Conservation (phyloP, 805 yeast species). For the Nakazawaea molendinolei region DNA sequence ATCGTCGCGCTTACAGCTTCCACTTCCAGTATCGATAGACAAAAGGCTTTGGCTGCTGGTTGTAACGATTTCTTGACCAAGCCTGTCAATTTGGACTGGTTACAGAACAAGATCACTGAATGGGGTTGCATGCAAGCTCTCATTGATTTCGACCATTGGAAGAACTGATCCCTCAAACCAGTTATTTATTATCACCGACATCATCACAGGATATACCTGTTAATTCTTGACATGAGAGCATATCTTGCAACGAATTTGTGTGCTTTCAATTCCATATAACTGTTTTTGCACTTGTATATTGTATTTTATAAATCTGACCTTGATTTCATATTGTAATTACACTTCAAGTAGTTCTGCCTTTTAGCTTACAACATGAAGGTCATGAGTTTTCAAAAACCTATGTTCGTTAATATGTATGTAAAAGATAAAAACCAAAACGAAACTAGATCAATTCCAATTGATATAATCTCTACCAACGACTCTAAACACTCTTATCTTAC, state of each 20-base stretch:
- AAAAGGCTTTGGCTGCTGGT: slow-evolving; percentile 92
- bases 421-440: too few relatives aligned
- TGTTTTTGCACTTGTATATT: neutral
- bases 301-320: neutral
- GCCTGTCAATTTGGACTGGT: slow-evolving; percentile 93
- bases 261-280: neutral
- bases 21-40: slow-evolving; percentile 75
- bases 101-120: slow-evolving; percentile 86
- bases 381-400: too few relatives aligned
- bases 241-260: too few relatives aligned
- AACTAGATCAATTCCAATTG: slow-evolving; percentile 43
- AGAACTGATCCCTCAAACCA: slow-evolving; percentile 30
- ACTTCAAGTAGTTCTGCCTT: too few relatives aligned
- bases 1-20: slow-evolving; percentile 96
- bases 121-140: slow-evolving; percentile 99
- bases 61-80: slow-evolving; percentile 95
- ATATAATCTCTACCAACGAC: slow-evolving; percentile 66
- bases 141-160: slow-evolving; percentile 94
- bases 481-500: slow-evolving; percentile 76
- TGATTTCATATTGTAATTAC: too few relatives aligned
- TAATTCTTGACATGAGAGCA: too few relatives aligned
- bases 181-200: too few relatives aligned
- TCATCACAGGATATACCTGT: too few relatives aligned
- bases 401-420: too few relatives aligned
- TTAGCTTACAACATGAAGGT: too few relatives aligned